Base-by-base conservation (phyloP, 1,284 basidiomycete species). In the Leucoagaricus sp. region DNA sequence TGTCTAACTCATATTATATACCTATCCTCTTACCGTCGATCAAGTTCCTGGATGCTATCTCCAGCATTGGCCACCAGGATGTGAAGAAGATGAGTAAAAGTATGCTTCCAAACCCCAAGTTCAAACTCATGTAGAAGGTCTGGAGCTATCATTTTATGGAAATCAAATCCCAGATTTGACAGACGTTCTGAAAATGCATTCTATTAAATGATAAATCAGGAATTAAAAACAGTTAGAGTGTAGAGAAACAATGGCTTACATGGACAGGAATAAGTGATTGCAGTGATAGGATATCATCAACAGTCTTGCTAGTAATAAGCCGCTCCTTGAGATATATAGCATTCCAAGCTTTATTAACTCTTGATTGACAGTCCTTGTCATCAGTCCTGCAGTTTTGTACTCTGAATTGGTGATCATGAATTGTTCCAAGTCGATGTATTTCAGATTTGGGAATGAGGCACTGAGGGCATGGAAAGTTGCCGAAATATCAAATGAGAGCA, bases 391-490 rank as follows among this genome's bases (percentile, higher is more conserved):
- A 15, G 36, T 5, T 33, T 6, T n/a, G 17, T 8, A 38, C 6
- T 45, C 25, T 28, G 4, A 33, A 7, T 12, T 33, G 7, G 8
- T 45, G 5, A 12, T n/a, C 19, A 45, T 19, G 23, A 15, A 33
- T 12, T 33, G 31, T n/a, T 5, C 36, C 36, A 15, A 38, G 6
- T 13, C 15, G 36, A 38, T 38, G 8, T n/a, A 9, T 38, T 4
- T 38, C 36, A 4, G 15, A 8, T n/a, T 38, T 38, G 36, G 31
- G 31, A 41, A 41, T 47, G 17, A 61, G 34, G 40, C 53, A 55
- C 3, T 23, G 26, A 3, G 44, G 45, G 25, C 53, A 55, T 19
- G 31, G 40, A 36, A 7, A 41, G 23, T 17, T 49, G 3, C 23
- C 42, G 2, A 55, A 17, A 19, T 36, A 38, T 9, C 33, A 28